Base-by-base conservation (phyloP, 176 grass and related monocot species). In the Zoysia pacifica region DNA sequence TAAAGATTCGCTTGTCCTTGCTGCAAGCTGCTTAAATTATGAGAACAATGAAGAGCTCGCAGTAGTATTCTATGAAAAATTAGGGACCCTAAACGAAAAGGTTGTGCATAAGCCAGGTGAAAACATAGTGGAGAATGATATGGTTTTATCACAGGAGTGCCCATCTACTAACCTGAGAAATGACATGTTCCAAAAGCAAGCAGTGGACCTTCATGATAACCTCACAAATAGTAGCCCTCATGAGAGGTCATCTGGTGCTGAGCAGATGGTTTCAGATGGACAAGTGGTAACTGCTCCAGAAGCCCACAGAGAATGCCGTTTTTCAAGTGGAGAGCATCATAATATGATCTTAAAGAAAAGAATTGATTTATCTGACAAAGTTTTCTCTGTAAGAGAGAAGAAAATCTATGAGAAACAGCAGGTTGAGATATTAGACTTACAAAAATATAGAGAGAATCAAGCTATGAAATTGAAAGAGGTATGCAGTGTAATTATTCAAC, bases 1-100 rank as follows among this genome's bases (percentile, higher is more conserved):
- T 65, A 37, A 53, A 62, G 87, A 92, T 81, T 88, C 90, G 3
- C 71, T 87, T 72, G 77, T 77, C 69, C 85, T 92, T 88, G 89
- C 94, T 78, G 81, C 77, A 48, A 76, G 87, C 71, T 45, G 66
- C 62, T 90, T 97, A 51, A 86, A 88, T 2, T 94, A 86, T 81
- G 82, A 85, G 65, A 86, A 60, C 79, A 80, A 75, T 83, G 70
- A 83, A 77, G 65, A 85, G 46, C 79, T 91, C 28, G 71, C 61
- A 10, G 35, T 15, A 54, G 59, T 83, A 2, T 77, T 92, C 70
- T 97, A 89, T 79, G 5, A 38, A 61, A 78, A 86, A 74, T 84
- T 91, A 73, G 73, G 48, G 44, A 36, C 3, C 59, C 41, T 92
- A 70, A 84, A 85, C 77, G 64, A 76, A 69, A 85, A 78, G 16